phyloP scores from a whole-genome alignment of 305 asterid genomes.

The Galium porrigens region DNA sequence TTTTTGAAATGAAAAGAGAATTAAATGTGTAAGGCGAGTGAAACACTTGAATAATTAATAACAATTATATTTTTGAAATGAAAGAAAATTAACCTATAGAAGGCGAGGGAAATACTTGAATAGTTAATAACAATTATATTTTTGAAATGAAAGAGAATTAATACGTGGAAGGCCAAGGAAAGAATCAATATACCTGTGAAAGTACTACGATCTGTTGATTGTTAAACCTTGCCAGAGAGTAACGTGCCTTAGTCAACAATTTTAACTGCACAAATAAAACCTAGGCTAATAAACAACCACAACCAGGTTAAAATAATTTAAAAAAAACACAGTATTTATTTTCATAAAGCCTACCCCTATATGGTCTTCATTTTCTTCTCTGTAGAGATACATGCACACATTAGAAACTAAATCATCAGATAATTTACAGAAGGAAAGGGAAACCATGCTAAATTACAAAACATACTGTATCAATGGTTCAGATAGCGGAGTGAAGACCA shows the following conservation, averaged over 20 bases:
- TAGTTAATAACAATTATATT: no score
- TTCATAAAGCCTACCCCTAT: constrained; percentile 52
- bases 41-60: no score
- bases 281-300: constrained; percentile 7
- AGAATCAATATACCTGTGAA: constrained; percentile 47
- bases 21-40: no score
- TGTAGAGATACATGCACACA: constrained; percentile 27
- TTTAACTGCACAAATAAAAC: constrained; percentile 37
- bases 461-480: constrained; percentile 82
- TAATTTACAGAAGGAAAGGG: constrained; percentile 6
- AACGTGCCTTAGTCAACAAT: constrained; percentile 54
- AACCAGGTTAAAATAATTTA: constrained; percentile 16
- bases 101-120: no score
- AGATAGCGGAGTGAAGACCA: constrained; percentile 95
- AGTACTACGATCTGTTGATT: constrained; percentile 76
- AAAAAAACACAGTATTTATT: background rate
- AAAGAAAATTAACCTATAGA: no score
- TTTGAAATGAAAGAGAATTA: no score
- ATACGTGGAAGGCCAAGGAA: no score
- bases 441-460: constrained; percentile 13
- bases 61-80: no score
- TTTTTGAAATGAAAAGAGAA: no score
- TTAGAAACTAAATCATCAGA: constrained; percentile 12
- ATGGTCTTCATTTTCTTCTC: constrained; percentile 89
- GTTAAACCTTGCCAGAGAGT: constrained; percentile 48